Conservation (phyloP, 176 grass and related monocot genomes). For the Triticum monococcum region DNA sequence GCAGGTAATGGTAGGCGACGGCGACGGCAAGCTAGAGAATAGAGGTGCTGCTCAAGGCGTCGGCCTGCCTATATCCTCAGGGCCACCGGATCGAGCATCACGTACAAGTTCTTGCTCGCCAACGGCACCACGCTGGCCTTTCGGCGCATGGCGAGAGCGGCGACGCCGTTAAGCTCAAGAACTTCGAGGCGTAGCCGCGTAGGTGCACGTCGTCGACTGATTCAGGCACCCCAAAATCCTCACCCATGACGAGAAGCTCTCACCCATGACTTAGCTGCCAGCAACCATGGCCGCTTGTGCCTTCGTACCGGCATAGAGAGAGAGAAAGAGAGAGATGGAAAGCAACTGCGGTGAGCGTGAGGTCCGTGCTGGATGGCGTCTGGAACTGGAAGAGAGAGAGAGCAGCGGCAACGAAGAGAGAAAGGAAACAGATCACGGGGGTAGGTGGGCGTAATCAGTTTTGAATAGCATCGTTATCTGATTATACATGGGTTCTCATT, state of each 20-base stretch:
- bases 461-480: no score
- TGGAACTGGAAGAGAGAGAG: no score
- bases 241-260: slow-evolving; percentile 77
- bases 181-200: slow-evolving; percentile 59
- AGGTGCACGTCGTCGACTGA: slow-evolving; percentile 66
- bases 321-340: no score
- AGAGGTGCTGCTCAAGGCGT: slow-evolving; percentile 88
- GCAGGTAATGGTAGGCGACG: slow-evolving; percentile 75
- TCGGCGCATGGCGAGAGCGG: slow-evolving; percentile 83
- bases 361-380: no score
- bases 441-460: no score
- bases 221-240: slow-evolving; percentile 89
- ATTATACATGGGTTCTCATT: no score
- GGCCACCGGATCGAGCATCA: slow-evolving; percentile 81
- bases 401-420: no score
- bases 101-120: slow-evolving; percentile 87
- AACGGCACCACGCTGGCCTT: slow-evolving; percentile 79
- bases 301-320: no score
- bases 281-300: not conserved
- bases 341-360: no score
- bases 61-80: slow-evolving; percentile 75
- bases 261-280: slow-evolving; percentile 88
- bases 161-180: slow-evolving; percentile 68
- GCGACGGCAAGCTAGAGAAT: slow-evolving; percentile 75
- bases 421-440: no score